Conservation (phyloP, 192 early-diverging fungal species). For the Coemansia sp. region DNA sequence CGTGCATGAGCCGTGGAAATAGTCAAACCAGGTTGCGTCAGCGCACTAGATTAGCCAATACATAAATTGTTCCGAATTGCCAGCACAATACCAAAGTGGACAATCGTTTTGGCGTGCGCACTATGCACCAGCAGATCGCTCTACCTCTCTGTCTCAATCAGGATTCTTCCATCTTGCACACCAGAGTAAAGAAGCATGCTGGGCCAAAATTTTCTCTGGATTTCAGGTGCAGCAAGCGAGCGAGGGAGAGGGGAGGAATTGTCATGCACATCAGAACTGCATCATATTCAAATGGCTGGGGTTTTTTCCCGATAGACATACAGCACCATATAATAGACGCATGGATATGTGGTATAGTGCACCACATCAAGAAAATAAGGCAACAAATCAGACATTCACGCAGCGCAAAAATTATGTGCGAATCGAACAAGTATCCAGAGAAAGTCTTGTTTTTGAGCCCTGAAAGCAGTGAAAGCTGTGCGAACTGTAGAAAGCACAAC, state of each 20-base stretch:
- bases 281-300: not conserved
- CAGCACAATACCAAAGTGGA: not conserved
- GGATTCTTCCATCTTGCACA: not conserved
- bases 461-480: not conserved
- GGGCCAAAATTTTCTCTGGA: not conserved
- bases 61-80: not conserved
- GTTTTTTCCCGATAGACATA: not conserved
- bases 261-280: not conserved
- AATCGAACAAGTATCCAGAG: not conserved
- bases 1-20: too few relatives aligned
- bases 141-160: not conserved
- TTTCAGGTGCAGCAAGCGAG: not conserved
- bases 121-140: not conserved
- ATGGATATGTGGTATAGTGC: slow-evolving; percentile 29
- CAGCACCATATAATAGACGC: slow-evolving; percentile 2
- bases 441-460: not conserved
- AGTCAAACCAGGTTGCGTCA: too few relatives aligned
- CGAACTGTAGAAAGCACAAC: not conserved
- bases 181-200: not conserved
- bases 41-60: too few relatives aligned
- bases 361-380: not conserved
- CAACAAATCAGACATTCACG: not conserved
- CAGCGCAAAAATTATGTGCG: too few relatives aligned
- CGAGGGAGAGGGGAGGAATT: not conserved
- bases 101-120: not conserved